A percentile compares a stretch with the other conserved stretches of the same genome.
Conservation (phyloP, 2,329 filamentous ascomycete genomes). For the Macrophomina tecta region DNA sequence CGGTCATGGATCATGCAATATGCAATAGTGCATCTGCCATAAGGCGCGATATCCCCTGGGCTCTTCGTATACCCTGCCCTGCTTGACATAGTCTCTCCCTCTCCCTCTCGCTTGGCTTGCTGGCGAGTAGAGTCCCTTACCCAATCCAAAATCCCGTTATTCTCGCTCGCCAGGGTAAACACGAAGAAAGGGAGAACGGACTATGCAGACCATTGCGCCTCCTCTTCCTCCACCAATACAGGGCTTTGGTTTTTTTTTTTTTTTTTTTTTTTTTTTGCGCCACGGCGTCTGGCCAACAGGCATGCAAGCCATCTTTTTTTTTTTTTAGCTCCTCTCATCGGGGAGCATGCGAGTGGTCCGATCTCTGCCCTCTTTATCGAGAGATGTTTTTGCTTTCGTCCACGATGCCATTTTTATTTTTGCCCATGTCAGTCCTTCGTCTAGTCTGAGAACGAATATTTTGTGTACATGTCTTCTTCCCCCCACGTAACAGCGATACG, state of each 20-base stretch:
- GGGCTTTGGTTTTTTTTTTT: background rate
- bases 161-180: background rate
- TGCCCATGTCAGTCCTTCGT: background rate
- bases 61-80: no score
- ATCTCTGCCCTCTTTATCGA: background rate
- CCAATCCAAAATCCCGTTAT: background rate
- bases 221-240: background rate
- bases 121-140: background rate
- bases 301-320: background rate
- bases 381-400: background rate
- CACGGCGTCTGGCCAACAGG: constrained; percentile 1
- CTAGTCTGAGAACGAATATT: background rate
- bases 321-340: background rate
- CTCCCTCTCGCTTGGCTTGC: background rate
- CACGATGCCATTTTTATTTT: background rate
- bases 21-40: no score
- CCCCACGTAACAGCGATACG: background rate
- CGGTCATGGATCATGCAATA: background rate
- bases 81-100: background rate
- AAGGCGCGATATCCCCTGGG: no score
- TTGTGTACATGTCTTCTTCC: background rate
- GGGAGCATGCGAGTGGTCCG: background rate
- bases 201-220: no score
- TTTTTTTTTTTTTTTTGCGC: background rate
- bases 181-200: background rate